phyloP scores from a whole-genome alignment of 2,329 filamentous ascomycete species.

The Lachnum nothofagi region DNA sequence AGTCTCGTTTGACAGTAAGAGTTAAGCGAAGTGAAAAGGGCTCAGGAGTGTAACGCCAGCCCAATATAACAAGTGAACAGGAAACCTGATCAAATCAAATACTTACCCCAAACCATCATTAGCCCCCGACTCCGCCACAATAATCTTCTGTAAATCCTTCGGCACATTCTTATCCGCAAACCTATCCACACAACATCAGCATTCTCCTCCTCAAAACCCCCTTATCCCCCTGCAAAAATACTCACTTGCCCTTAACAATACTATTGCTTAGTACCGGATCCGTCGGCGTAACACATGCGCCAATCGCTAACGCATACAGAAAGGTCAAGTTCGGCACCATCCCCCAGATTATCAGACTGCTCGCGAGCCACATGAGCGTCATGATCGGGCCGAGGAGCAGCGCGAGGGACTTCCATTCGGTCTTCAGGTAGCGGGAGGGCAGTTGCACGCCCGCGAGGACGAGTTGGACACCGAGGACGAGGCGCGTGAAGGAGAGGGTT shows the following conservation, averaged over 20 bases:
- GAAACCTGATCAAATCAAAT: no score
- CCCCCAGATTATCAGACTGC: constrained; percentile 72
- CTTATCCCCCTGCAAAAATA: no score
- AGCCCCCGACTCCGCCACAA: constrained; percentile 74
- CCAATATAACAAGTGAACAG: no score
- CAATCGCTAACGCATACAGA: constrained; percentile 73
- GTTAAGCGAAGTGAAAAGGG: no score
- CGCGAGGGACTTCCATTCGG: constrained; percentile 70
- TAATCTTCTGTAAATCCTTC: constrained; percentile 72
- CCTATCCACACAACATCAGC: no score
- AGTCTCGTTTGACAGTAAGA: no score
- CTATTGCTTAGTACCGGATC: constrained; percentile 84
- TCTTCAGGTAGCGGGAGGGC: constrained; percentile 72
- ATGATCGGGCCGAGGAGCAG: constrained; percentile 79
- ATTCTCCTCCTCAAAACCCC: no score
- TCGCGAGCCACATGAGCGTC: constrained; percentile 79
- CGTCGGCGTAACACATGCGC: constrained; percentile 84
- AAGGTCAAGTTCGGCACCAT: constrained; percentile 68
- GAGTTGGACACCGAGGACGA: constrained; percentile 85
- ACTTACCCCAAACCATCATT: constrained; percentile 67
- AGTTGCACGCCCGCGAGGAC: constrained; percentile 85
- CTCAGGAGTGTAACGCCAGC: no score
- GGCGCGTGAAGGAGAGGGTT: constrained; percentile 77
- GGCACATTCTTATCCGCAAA: constrained; percentile 91
- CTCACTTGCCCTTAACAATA: constrained; percentile 87